These are phyloP conservation scores for Podospora sp. DNA, from an alignment of 495 filamentous ascomycete genomes.

Conservation along the genomic window DNA sequence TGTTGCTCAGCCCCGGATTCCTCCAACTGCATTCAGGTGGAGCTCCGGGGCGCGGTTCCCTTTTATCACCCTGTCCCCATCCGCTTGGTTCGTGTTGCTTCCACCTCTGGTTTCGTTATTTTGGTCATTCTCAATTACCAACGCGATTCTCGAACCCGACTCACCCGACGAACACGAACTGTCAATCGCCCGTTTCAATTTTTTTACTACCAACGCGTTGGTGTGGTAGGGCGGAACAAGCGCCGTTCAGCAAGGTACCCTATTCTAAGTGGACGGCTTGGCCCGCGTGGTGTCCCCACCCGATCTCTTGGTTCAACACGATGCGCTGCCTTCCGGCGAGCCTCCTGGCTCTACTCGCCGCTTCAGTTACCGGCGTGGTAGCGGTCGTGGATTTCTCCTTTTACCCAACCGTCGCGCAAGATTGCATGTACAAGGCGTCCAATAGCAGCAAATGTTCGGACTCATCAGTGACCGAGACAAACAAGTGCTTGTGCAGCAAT, in stretches of 20 bases:
- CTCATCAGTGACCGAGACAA: conserved; percentile 37
- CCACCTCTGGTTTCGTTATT: not conserved
- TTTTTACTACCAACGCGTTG: not conserved
- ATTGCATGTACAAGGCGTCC: conserved; percentile 43
- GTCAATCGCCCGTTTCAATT: not conserved
- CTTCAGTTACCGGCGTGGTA: conserved; percentile 27
- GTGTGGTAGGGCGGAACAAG: not conserved
- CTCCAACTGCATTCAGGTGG: not conserved
- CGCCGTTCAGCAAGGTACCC: not conserved
- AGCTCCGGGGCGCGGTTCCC: not conserved
- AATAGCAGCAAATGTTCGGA: conserved; percentile 34
- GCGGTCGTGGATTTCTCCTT: conserved; percentile 44
- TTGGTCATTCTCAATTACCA: not conserved
- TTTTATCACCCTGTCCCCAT: not conserved
- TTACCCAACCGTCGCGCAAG: conserved; percentile 44
- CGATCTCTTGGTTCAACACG: conserved; percentile 5
- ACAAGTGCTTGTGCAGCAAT: conserved; percentile 49
- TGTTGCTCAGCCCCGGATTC: conserved; percentile 1
- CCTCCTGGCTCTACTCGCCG: conserved; percentile 37
- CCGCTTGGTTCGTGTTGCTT: not conserved
- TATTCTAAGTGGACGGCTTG: not conserved
- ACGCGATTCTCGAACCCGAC: not conserved
- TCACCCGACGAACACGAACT: not conserved
- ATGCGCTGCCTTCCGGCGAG: conserved; percentile 32
- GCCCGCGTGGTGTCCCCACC: not conserved